A percentile compares a stretch with the other conserved stretches of the same genome.
phyloP scores from a whole-genome alignment of 2,329 filamentous ascomycete species.

The Fusarium brevicatenulatum region DNA sequence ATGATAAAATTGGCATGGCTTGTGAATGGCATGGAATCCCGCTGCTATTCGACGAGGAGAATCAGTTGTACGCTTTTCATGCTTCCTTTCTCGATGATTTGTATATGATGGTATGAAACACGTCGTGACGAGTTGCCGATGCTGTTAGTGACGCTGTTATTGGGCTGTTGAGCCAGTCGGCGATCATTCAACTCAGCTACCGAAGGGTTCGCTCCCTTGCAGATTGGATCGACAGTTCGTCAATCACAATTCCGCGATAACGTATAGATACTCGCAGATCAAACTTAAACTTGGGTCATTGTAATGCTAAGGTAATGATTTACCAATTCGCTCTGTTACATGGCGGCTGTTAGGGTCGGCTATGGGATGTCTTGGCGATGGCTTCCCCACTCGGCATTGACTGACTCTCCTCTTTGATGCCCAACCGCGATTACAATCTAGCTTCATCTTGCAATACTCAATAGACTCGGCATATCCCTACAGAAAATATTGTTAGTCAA shows the following conservation, averaged over 20 bases:
- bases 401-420: neutral
- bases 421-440: neutral
- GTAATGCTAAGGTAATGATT: neutral
- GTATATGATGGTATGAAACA: no score
- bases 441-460: neutral
- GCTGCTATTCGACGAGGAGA: neutral
- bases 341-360: neutral
- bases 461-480: neutral
- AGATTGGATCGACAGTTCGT: neutral
- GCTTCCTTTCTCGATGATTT: neutral
- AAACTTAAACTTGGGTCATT: no score
- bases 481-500: no score
- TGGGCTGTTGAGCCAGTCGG: neutral
- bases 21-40: neutral
- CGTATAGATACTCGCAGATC: neutral
- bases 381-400: neutral
- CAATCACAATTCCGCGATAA: neutral
- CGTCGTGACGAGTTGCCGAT: rapidly evolving
- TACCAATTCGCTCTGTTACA: neutral
- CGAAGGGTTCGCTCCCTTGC: neutral
- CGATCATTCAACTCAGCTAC: neutral
- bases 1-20: neutral
- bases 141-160: neutral
- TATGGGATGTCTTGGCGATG: neutral
- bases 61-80: neutral